A percentile compares a stretch with the other conserved stretches of the same genome.
These are phyloP conservation scores for Hypoxylon rickii DNA, from an alignment of 495 filamentous ascomycete genomes.

Conservation along the genomic window DNA sequence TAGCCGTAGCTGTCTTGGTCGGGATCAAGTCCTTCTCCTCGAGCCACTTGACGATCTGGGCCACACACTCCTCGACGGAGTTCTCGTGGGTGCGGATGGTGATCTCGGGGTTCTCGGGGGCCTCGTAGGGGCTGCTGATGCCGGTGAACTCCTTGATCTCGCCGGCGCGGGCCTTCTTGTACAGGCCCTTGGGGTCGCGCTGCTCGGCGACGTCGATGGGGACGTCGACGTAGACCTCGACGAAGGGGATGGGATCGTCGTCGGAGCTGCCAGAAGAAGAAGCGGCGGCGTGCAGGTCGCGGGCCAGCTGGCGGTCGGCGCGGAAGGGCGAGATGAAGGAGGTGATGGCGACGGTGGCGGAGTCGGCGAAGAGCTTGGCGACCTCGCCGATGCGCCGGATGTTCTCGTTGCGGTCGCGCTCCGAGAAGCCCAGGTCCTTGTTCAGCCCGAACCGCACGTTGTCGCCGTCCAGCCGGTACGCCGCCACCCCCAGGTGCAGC, in stretches of 20 bases:
- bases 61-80: slow-evolving; percentile 83
- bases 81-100: slow-evolving; percentile 76
- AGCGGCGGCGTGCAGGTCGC: slow-evolving; percentile 76
- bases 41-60: slow-evolving; percentile 79
- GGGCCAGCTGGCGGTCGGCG: slow-evolving; percentile 80
- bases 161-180: slow-evolving; percentile 92
- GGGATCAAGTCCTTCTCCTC: slow-evolving; percentile 55
- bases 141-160: slow-evolving; percentile 98
- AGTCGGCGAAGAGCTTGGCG: slow-evolving; percentile 93
- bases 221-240: slow-evolving; percentile 91
- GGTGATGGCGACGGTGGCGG: slow-evolving; percentile 82
- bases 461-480: slow-evolving; percentile 96
- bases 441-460: slow-evolving; percentile 98
- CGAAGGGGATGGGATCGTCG: slow-evolving; percentile 74
- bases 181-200: slow-evolving; percentile 94
- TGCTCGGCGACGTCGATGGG: slow-evolving; percentile 88
- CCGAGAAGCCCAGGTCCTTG: slow-evolving; percentile 93
- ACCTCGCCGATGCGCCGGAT: slow-evolving; percentile 96
- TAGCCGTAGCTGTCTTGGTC: slow-evolving; percentile 37
- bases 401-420: slow-evolving; percentile 93
- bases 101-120: slow-evolving; percentile 82
- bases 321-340: slow-evolving; percentile 97
- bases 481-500: slow-evolving; percentile 76
- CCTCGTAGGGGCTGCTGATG: slow-evolving; percentile 92
- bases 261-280: slow-evolving; percentile 48